Evolutionary conservation across 2,329 filamentous ascomycete genomes (phyloP).

Genomic region (Pseudogymnoascus sp.): DNA sequence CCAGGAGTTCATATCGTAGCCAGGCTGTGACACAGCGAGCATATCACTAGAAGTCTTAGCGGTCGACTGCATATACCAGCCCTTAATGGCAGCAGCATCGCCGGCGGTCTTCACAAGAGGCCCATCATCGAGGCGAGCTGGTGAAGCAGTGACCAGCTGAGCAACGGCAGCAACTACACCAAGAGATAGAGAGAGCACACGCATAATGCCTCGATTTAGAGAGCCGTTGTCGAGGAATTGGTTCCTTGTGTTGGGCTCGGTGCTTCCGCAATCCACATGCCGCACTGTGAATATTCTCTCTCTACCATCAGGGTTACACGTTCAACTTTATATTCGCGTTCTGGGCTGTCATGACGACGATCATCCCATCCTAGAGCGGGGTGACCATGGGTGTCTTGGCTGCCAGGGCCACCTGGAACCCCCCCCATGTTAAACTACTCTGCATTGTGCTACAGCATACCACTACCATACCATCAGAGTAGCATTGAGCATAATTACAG

Average conservation of each 20-base stretch:
- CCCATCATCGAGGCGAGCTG: background rate
- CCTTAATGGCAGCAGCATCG: background rate
- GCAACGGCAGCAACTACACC: background rate
- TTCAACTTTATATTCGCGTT: background rate
- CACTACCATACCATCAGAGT: background rate
- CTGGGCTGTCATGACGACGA: background rate
- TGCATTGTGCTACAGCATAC: background rate
- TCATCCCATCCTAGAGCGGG: background rate
- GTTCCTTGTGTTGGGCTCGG: background rate
- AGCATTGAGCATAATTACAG: background rate
- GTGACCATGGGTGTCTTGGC: background rate
- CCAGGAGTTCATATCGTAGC: constrained; percentile 34
- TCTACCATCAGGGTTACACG: background rate
- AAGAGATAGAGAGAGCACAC: background rate
- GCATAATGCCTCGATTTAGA: background rate
- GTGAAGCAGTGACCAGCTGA: background rate
- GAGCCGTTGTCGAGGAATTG: background rate
- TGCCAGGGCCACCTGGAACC: background rate
- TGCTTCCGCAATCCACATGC: background rate
- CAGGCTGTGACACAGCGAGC: constrained; percentile 32
- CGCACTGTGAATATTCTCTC: background rate
- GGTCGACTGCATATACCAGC: constrained; percentile 42
- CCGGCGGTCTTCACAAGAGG: background rate
- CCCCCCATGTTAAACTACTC: background rate
- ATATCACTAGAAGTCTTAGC: constrained; percentile 30